phyloP scores from a whole-genome alignment of 2,329 filamentous ascomycete species.

The Talaromyces verruculosus region DNA sequence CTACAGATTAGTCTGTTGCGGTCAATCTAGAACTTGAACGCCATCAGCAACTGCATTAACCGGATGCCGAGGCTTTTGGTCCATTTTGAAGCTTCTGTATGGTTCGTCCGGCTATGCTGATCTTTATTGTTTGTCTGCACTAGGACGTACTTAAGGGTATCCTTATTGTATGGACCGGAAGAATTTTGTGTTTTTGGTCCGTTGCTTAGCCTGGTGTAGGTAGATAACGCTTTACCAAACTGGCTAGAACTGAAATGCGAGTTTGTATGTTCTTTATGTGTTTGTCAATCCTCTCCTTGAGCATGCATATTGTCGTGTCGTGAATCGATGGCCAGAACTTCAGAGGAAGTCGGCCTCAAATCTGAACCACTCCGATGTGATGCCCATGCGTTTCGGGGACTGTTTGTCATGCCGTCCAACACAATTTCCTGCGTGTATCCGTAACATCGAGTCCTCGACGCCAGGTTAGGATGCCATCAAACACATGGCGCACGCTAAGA shows the following conservation, averaged over 20 bases:
- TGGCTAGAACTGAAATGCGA: neutral
- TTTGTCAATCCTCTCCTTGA: neutral
- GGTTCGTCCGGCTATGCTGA: slow-evolving; percentile 7
- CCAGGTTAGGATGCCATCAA: neutral
- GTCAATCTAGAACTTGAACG: neutral
- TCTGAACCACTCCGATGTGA: neutral
- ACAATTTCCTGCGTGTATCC: neutral
- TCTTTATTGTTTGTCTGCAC: neutral
- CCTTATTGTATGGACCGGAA: neutral
- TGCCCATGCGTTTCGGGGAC: neutral
- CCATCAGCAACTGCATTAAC: neutral
- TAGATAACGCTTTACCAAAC: neutral
- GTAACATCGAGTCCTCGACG: neutral
- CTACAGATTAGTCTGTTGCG: neutral
- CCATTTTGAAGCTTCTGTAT: neutral
- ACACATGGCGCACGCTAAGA: neutral
- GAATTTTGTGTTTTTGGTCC: neutral
- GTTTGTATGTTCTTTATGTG: neutral
- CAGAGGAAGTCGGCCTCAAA: neutral
- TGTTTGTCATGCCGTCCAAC: neutral
- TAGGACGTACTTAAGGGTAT: neutral
- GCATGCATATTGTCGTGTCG: neutral
- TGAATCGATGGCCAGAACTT: neutral
- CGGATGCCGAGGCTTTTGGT: neutral
- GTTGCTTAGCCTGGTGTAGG: neutral